Conservation (phyloP, 208 protist genomes). For the Ichthyophonus hoferi region DNA sequence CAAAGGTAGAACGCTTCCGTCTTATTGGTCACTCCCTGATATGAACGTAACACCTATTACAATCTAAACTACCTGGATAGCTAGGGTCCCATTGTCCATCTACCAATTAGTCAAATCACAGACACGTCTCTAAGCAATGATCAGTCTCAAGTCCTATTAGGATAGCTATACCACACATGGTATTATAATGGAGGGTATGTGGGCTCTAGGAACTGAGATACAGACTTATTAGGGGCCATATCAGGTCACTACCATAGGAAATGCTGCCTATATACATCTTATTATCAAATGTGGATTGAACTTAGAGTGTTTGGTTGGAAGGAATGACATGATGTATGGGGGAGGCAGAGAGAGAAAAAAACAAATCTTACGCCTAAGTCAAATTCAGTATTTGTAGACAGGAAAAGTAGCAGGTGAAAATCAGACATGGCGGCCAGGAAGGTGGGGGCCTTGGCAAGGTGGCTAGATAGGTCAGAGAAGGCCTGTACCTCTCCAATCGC, state of each 20-base stretch:
- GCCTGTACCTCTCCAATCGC: conserved; percentile 2
- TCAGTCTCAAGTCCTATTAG: no score
- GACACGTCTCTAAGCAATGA: no score
- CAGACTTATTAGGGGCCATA: not conserved
- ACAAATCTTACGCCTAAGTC: not conserved
- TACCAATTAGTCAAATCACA: no score
- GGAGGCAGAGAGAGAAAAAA: not conserved
- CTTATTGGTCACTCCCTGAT: no score
- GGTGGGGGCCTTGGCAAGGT: not conserved
- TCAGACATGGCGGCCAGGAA: conserved; percentile 25
- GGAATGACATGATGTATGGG: not conserved
- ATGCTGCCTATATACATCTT: not conserved
- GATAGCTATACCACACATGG: no score
- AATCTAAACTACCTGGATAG: no score
- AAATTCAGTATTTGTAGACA: conserved; percentile 2
- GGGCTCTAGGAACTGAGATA: not conserved
- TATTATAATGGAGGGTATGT: not conserved
- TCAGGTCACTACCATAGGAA: not conserved
- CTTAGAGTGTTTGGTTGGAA: not conserved
- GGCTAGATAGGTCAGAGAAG: not conserved
- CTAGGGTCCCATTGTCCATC: no score
- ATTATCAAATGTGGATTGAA: not conserved
- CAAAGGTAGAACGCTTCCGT: no score
- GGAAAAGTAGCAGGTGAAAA: conserved; percentile 35
- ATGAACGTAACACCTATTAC: no score